Evolutionary conservation across 1,139 yeast genomes (phyloP), one percentile per base, ranked within the genome.

Genomic region (Pichia sp.): DNA sequence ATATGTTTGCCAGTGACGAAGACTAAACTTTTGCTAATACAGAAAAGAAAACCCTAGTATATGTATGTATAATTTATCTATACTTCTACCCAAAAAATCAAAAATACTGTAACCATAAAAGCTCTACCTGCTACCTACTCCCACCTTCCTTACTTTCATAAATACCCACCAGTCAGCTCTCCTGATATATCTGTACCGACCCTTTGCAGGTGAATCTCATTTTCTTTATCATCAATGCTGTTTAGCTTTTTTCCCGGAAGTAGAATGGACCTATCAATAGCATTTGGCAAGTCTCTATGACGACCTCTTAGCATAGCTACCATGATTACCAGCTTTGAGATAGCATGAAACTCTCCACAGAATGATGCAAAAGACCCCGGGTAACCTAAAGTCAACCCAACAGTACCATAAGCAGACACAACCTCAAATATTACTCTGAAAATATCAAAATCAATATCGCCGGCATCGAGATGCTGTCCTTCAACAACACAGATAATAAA

Each of bases 351-450:
- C 66, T 86, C 79, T 0, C 82, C 90, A 15, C 87, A 78, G 51
- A 93, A 80, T 1, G 97, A 88, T 5, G 90, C 76, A 59, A 79
- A 74, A 7, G 80, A 73, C 48, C 72, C 74, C 0, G 95, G 87
- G 61, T 82, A 90, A 0, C 99, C 99, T 56, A 90, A 72, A 2
- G 96, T 87, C 60, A 92, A 71, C 0, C 99, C 99, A 49, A 92
- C 98, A 0, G 97, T 90, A 69, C 97, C 97, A 70, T 93, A 95
- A 0, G 99, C 99, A 64, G 96, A 87, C 5, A 90, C 87, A 58
- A 90, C 83, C 68, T 93, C 99, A 71, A 93, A 93, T 64, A 93
- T 71, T 3, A 89, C 75, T 8, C 82, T 75, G 70, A 92, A 93
- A 16, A 89, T 80, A 8, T 82, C 75, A 65, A 92, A 90, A 4